Conservation (phyloP, 371 early-diverging fungal species). For the Rhizopus stolonifer region DNA sequence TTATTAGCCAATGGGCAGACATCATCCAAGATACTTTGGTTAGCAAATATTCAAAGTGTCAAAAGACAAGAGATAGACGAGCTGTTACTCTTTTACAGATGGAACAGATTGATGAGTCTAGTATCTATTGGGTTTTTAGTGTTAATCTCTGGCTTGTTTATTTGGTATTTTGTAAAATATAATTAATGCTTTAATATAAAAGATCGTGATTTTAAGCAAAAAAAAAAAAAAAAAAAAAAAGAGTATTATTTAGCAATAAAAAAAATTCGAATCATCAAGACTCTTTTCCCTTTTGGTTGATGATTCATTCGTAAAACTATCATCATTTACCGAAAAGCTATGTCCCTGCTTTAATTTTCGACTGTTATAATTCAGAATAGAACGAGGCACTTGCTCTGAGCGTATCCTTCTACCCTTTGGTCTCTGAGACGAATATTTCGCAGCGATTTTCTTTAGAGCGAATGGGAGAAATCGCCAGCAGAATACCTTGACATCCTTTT, state of each 20-base stretch:
- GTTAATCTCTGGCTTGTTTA: too few species aligned
- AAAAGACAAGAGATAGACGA: not conserved
- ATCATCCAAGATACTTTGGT: conserved; percentile 15
- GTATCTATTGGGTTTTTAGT: conserved; percentile 25
- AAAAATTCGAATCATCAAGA: too few species aligned
- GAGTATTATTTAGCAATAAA: too few species aligned
- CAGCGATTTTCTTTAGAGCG: conserved; percentile 72
- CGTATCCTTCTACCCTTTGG: not conserved
- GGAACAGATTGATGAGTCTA: conserved; percentile 33
- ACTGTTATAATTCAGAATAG: too few species aligned
- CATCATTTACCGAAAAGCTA: too few species aligned
- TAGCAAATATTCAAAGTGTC: not conserved
- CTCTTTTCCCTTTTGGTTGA: too few species aligned
- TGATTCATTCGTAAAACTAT: too few species aligned
- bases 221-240: too few species aligned
- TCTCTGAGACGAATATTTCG: conserved; percentile 55
- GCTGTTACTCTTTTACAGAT: conserved; percentile 14
- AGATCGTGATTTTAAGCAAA: not conserved
- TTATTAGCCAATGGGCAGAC: conserved; percentile 35
- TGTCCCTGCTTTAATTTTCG: too few species aligned
- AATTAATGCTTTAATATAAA: not conserved
- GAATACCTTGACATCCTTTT: conserved; percentile 83
- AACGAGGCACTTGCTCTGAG: too few species aligned
- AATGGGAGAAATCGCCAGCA: conserved; percentile 66
- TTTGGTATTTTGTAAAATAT: conserved; percentile 15